Percentiles rank a stretch among this genome's conserved stretches.
These are phyloP conservation scores for Marvania coccoides DNA, from an alignment of 139 green algal genomes.

Conservation along the genomic window DNA sequence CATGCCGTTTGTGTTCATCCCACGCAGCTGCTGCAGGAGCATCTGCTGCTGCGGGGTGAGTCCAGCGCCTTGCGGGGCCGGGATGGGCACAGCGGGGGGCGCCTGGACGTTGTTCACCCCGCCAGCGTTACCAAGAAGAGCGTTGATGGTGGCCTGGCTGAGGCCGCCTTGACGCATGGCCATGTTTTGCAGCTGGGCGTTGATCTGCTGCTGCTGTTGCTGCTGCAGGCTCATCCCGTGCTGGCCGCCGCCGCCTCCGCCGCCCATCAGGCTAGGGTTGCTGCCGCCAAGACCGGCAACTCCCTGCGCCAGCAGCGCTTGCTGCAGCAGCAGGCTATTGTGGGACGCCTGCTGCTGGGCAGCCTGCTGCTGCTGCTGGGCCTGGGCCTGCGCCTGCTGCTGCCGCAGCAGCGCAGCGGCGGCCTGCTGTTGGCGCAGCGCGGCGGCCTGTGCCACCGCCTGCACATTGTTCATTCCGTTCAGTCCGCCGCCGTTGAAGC, in stretches of 20 bases:
- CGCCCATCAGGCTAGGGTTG: background rate
- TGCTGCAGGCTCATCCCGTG: no score
- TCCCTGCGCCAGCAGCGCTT: slow-evolving; percentile 7
- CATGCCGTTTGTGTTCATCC: no score
- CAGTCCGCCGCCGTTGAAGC: slow-evolving; percentile 7
- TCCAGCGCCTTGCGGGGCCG: no score
- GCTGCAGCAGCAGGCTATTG: background rate
- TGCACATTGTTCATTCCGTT: background rate
- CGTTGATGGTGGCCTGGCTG: slow-evolving; percentile 5
- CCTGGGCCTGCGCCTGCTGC: background rate
- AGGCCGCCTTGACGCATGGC: slow-evolving; percentile 3
- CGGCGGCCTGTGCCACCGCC: background rate
- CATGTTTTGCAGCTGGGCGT: slow-evolving; percentile 10
- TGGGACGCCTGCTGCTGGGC: slow-evolving; percentile 12
- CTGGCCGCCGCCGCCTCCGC: background rate
- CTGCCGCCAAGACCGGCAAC: background rate
- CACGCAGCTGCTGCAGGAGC: background rate
- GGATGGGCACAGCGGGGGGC: no score
- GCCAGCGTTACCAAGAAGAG: background rate
- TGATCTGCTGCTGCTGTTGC: background rate
- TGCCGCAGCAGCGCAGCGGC: background rate
- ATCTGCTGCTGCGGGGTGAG: no score
- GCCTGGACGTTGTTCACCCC: slow-evolving; percentile 5
- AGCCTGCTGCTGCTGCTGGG: slow-evolving; percentile 15
- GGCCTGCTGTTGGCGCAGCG: background rate